These are phyloP conservation scores for Lachnellula occidentalis DNA, from an alignment of 2,329 filamentous ascomycete genomes.

Conservation along the genomic window DNA sequence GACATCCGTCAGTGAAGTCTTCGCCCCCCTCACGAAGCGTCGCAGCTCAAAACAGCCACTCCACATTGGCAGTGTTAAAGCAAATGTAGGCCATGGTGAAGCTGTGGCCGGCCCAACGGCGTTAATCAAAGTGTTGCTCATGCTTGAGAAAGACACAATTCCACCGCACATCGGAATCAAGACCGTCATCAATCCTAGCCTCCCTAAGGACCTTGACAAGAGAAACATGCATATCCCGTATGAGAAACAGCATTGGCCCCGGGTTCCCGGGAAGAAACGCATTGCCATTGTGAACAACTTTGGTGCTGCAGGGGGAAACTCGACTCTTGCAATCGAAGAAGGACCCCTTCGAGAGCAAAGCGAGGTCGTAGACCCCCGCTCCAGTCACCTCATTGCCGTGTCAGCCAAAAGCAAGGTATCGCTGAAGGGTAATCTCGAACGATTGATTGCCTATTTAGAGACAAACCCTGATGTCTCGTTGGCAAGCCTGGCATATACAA, in stretches of 20 bases:
- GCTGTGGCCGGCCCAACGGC: conserved; percentile 23
- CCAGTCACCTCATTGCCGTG: conserved; percentile 38
- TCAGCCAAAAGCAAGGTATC: conserved; percentile 37
- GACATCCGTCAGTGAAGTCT: conserved; percentile 64
- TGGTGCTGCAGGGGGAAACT: conserved; percentile 25
- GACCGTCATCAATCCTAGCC: conserved; percentile 24
- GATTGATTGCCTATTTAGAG: conserved; percentile 12
- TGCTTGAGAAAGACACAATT: conserved; percentile 21
- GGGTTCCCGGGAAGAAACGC: conserved; percentile 32
- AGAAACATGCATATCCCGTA: conserved; percentile 40
- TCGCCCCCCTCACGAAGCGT: conserved; percentile 46
- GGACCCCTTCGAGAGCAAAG: conserved; percentile 24
- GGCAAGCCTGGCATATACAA: conserved; percentile 17
- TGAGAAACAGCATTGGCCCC: conserved; percentile 4
- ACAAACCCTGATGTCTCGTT: conserved; percentile 9
- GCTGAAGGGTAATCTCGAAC: conserved; percentile 8
- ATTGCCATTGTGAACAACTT: conserved; percentile 48
- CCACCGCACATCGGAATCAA: conserved; percentile 23
- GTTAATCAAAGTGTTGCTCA: conserved; percentile 25
- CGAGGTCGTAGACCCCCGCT: conserved; percentile 33
- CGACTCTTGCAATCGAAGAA: conserved; percentile 20
- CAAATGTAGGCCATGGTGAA: conserved; percentile 30
- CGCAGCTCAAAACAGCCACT: conserved; percentile 42
- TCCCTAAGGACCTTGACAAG: conserved; percentile 32
- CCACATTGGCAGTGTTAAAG: conserved; percentile 56